Conservation (phyloP, 2,329 filamentous ascomycete genomes). For the Leptoxyphium fumago region DNA sequence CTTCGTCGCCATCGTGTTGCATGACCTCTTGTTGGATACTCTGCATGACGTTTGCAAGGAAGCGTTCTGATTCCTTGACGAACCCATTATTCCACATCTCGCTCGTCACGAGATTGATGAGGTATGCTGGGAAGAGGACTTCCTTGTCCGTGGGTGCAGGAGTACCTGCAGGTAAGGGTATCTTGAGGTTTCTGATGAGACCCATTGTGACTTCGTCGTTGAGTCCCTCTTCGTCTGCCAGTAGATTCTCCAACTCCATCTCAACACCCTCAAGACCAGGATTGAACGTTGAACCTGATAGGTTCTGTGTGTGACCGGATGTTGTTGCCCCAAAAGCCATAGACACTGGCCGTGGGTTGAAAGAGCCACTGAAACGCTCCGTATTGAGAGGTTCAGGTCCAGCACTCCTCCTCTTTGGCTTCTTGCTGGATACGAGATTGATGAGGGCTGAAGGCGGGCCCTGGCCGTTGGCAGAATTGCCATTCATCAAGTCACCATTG, state of each 20-base stretch:
- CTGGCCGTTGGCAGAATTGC: slow-evolving; percentile 39
- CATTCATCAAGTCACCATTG: slow-evolving; percentile 54
- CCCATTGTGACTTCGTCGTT: slow-evolving; percentile 97
- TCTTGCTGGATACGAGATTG: slow-evolving; percentile 93
- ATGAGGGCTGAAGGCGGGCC: slow-evolving; percentile 57
- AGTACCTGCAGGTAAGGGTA: slow-evolving; percentile 72
- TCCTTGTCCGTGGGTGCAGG: slow-evolving; percentile 95
- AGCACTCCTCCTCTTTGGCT: slow-evolving; percentile 85
- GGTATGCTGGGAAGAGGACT: slow-evolving; percentile 93
- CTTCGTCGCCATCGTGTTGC: slow-evolving; percentile 95
- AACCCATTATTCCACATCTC: slow-evolving; percentile 99
- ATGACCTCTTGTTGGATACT: slow-evolving; percentile 99
- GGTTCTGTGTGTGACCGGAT: slow-evolving; percentile 50
- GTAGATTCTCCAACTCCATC: slow-evolving; percentile 80
- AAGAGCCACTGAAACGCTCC: slow-evolving; percentile 81
- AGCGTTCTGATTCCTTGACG: slow-evolving; percentile 97
- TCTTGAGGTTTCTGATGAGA: slow-evolving; percentile 90
- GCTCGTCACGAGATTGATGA: slow-evolving; percentile 96
- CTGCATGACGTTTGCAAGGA: slow-evolving; percentile 98
- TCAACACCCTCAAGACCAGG: slow-evolving; percentile 82
- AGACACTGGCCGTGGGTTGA: slow-evolving; percentile 88
- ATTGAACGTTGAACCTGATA: slow-evolving; percentile 63
- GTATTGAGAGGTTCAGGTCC: slow-evolving; percentile 72
- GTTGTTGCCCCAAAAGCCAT: slow-evolving; percentile 66
- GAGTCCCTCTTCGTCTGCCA: slow-evolving; percentile 87